Evolutionary conservation across 257 asterid genomes (phyloP), one percentile per base, ranked within the genome.

Genomic region (Schizonepeta tenuifolia): DNA sequence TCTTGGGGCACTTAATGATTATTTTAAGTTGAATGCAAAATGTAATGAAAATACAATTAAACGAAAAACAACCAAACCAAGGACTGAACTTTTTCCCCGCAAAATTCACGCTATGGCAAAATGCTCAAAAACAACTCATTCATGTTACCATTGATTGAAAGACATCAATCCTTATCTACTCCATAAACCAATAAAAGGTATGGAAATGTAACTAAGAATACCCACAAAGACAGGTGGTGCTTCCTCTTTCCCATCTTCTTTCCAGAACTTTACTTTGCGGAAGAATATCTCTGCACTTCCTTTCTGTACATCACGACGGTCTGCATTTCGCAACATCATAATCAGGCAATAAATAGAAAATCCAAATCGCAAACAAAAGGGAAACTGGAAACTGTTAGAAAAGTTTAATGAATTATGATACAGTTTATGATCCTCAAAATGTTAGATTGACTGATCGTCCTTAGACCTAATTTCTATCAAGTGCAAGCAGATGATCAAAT

Each of bases 191-290:
- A 61, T 43, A 41, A 63, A 65, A 54, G 38, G 33, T 12, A 11
- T 9, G 14, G 44, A 62, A 62, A 59, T 61, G 74, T 56, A 62
- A 69, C 57, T 38, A 71, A 81, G 47, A 84, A 87, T 78, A 90
- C 99, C 85, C 90, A 95, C 99, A 92, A 95, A 95, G 76, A 92
- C 90, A 80, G 99, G 98, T 1, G 99, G 98, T 50, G 99, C 99
- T 86, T 95, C 99, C 85, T 87, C 99, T 78, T 90, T 92, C 69
- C 91, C 96, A 64, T 95, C 98, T 84, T 95, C 97, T 65, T 87
- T 92, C 99, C 99, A 92, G 79, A 95, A 95, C 88, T 95, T 95
- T 4, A 95, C 99, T 87, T 95, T 95, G 61, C 99, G 98, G 87
- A 95, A 95, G 80, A 95, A 95, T 47, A 88, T 85, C 86, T 95